Base-by-base conservation (phyloP, 116 monocot species). In the Thalassia testudinum region DNA sequence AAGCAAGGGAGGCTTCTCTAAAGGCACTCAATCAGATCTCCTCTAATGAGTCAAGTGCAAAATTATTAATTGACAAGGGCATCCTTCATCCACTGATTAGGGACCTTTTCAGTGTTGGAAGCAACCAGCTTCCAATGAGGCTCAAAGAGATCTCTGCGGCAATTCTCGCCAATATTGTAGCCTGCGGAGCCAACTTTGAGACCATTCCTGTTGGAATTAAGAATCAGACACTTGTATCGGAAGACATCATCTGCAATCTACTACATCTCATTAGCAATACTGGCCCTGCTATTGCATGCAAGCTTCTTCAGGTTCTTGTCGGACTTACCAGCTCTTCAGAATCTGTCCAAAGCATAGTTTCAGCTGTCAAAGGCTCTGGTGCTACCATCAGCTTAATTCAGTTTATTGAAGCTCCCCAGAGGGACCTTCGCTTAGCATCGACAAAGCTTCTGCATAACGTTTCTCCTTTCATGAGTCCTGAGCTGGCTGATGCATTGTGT, bases 261-360 rank as follows among this genome's bases (percentile, higher is more conserved):
- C 77, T 89, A 23, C 89, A 89, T 68, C 85, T 97, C 59, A 85
- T 85, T 58, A 97, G 79, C 75, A 97, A 97, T 67, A 89, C 85
- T 1, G 97, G 97, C 12, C 97, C 97, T 30, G 63, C 97, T 60
- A 97, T 89, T 15, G 85, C 74, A 50, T 74, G 71, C 73, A 82
- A 80, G 40, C 82, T 97, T 27, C 77, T 97, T 60, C 89, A 97
- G 45, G 82, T 89, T 17, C 81, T 97, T 42, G 97, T 89, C 2
- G 89, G 82, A 21, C 79, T 97, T 27, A 85, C 97, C n/a, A 72
- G 63, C 52, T 89, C 85, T 45, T 11, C 70, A 1, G 62, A 56
- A 22, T 77, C 77, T 18, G 79, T 76, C 13, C 26, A 34, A 15
- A 75, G 70, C 25, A 69, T 97, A 37, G 85, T 85, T 68, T 60